Percentiles rank a stretch among this genome's conserved stretches.
phyloP scores from a whole-genome alignment of 179 eudicot genomes.

The Heliamphora pulchella region DNA sequence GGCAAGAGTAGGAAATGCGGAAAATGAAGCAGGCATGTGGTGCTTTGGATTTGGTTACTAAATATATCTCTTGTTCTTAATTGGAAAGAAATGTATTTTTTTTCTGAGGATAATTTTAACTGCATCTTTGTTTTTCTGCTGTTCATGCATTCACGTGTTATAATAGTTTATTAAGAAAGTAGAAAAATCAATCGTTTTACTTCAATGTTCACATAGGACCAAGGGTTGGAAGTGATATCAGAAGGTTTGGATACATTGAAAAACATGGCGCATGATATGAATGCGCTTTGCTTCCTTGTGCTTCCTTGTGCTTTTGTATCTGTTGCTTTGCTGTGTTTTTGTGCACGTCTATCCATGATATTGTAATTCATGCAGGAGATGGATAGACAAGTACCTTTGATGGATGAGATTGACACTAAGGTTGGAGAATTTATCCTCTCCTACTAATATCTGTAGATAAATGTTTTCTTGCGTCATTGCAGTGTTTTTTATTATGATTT shows the following conservation, averaged over 20 bases:
- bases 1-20: slow-evolving; percentile 93
- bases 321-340: not conserved
- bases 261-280: slow-evolving; percentile 97
- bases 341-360: not conserved
- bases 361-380: slow-evolving; percentile 53
- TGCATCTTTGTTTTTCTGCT: not conserved
- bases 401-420: slow-evolving; percentile 99
- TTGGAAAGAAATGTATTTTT: not conserved
- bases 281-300: slow-evolving; percentile 53
- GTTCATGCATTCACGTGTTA: not conserved
- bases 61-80: not conserved
- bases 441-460: slow-evolving; percentile 5
- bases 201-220: slow-evolving; percentile 45
- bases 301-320: slow-evolving; percentile 12
- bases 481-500: not conserved
- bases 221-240: slow-evolving; percentile 92
- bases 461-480: not conserved
- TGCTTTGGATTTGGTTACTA: not conserved
- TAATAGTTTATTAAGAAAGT: not conserved
- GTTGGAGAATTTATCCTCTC: slow-evolving; percentile 28
- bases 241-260: slow-evolving; percentile 96
- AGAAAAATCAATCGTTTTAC: not conserved
- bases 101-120: not conserved
- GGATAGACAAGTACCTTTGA: slow-evolving; percentile 95
- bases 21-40: slow-evolving; percentile 78